Evolutionary conservation across 371 early-diverging fungal genomes (phyloP), one percentile per base, ranked within the genome.

Genomic region (Batkoa obscura): DNA sequence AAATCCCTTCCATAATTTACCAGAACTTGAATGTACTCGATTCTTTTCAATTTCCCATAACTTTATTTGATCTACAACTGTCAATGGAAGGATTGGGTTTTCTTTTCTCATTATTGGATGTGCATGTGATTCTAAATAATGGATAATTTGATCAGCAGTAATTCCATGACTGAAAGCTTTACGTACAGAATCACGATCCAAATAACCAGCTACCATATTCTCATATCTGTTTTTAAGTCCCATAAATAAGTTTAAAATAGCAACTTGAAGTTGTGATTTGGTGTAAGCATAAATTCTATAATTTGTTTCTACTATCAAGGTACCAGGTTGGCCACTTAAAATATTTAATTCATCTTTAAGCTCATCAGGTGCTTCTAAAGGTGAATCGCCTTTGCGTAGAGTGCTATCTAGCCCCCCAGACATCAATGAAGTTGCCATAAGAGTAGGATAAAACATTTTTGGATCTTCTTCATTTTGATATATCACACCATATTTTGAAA

Each of bases 41-140:
- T 97, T 89, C 60, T 87, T 76, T 65, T 98, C 98, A 69, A 85
- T 80, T 67, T 98, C 98, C 98, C 98, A 98, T 56, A 98, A 68
- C 37, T 84, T 72, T 35, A 98, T 87, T 68, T 99, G 99, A 70
- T 96, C 99, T 0, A 90, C 77, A 2, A 99, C 91, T 0, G 94
- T 93, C 10, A 82, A 60, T 0, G 98, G 97, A 46, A 98, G 62
- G n/a, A 90, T 68, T 0, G 91, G 90, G 2, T 68, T 67, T 57
- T 72, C 69, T 67, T 84, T 83, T 60, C 72, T 72, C 89, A 96
- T 90, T 60, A 89, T 86, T 13, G 88, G 84, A 65, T 96, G 95
- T 0, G 95, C 93, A 62, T 96, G 90, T 8, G 83, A 72, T 12
- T 78, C 77, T 46, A 96, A 68, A 62, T 88, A 96, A 2, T 84